A percentile compares a stretch with the other conserved stretches of the same genome.
Conservation (phyloP, 2,329 filamentous ascomycete species). For the Sporothrix mexicana region DNA sequence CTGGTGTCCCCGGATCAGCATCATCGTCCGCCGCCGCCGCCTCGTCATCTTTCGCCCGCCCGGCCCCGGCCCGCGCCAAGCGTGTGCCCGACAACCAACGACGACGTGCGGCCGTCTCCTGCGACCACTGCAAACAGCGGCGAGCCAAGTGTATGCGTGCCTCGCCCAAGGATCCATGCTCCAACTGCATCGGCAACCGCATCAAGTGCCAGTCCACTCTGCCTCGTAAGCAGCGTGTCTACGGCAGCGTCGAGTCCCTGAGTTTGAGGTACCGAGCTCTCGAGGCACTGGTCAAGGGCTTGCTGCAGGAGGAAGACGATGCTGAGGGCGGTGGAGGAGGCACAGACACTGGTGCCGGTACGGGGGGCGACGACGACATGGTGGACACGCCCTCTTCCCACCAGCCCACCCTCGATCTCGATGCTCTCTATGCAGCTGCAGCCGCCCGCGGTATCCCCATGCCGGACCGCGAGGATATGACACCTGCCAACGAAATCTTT, state of each 20-base stretch:
- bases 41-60: background rate
- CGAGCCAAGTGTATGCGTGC: conserved; percentile 54
- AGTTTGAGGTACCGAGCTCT: conserved; percentile 49
- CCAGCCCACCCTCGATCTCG: conserved; percentile 32
- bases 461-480: conserved; percentile 37
- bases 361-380: conserved; percentile 22
- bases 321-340: background rate
- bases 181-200: conserved; percentile 50
- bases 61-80: conserved; percentile 34
- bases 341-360: background rate
- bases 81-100: conserved; percentile 52
- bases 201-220: conserved; percentile 52
- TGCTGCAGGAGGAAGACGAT: conserved; percentile 48
- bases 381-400: conserved; percentile 5
- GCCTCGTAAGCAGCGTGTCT: conserved; percentile 52
- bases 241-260: conserved; percentile 50
- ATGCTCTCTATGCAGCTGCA: conserved; percentile 35
- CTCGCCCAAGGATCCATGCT: conserved; percentile 48
- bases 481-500: conserved; percentile 36
- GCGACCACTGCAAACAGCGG: conserved; percentile 54
- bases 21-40: background rate
- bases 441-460: conserved; percentile 36
- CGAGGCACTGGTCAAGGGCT: conserved; percentile 52
- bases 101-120: conserved; percentile 52
- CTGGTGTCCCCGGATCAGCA: background rate